Percentiles rank a stretch among this genome's conserved stretches.
Conservation (phyloP, 768 basidiomycete species). For the Phaeotremella skinneri region DNA sequence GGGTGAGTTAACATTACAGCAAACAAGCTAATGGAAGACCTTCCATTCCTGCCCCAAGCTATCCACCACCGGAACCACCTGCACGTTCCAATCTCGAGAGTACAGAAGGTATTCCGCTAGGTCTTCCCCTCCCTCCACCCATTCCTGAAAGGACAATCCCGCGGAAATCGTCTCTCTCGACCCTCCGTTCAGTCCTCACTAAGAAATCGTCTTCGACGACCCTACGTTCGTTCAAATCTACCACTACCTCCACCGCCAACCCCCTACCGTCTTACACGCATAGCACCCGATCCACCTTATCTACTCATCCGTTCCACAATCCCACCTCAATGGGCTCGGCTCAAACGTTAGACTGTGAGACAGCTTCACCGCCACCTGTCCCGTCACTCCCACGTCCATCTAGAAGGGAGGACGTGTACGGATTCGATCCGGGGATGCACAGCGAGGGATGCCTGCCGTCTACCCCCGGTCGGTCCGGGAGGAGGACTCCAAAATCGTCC, state of each 20-base stretch:
- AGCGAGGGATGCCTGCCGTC: neutral
- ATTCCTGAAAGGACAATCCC: conserved; percentile 9
- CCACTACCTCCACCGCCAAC: neutral
- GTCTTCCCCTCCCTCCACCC: neutral
- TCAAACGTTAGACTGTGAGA: conserved; percentile 14
- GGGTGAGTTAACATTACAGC: neutral
- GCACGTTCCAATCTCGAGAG: neutral
- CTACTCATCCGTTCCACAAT: conserved; percentile 16
- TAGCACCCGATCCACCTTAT: neutral
- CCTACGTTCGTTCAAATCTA: conserved; percentile 31
- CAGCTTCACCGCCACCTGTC: conserved; percentile 14
- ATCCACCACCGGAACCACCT: neutral
- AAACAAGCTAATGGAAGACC: neutral
- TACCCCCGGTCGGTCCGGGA: neutral
- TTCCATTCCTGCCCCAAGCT: neutral
- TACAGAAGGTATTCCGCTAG: neutral
- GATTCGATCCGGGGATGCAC: neutral
- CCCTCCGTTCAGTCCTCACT: conserved; percentile 32
- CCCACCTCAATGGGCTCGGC: neutral
- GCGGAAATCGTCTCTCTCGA: conserved; percentile 33
- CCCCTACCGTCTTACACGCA: conserved; percentile 3
- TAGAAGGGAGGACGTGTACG: neutral
- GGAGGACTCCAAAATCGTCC: conserved; percentile 28
- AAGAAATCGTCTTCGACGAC: conserved; percentile 39
- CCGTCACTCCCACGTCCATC: conserved; percentile 11